Base-by-base conservation (phyloP, 2,329 filamentous ascomycete species). In the Chrysoporthe cubensis region DNA sequence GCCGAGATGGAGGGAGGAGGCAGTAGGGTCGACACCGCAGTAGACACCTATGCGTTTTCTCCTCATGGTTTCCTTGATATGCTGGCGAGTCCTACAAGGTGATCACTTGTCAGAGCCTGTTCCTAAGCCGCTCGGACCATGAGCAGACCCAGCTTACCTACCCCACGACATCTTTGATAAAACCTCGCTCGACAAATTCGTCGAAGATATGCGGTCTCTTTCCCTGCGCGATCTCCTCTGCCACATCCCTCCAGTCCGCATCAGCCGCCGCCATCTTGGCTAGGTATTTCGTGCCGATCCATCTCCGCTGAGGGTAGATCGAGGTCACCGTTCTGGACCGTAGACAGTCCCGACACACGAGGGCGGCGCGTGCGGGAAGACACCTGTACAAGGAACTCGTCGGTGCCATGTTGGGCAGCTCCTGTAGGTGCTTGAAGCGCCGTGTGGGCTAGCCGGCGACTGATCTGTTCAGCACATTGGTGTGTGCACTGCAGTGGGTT, bases 1-100 rank as follows among this genome's bases (percentile, higher is more conserved):
- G 67, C 93, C 93, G 59, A 96, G 83, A 74, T 96, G 93, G 68
- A 96, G 81, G 2, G 92, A 96, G 66, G 87, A 83, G 16, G 91
- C 92, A 0, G 93, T 96, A 5, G 93, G 92, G 75, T 96, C 93
- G 74, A 96, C 87, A 72, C 93, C 93, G 64, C 92, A 90, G 74
- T 96, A 96, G 68, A 87, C 89, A 70, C 90, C 90, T 72, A 93
- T 87, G 70, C 90, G 84, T 75, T 89, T 90, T 37, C 81, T 77
- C 5, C 84, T 85, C 80, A 96, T 85, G 32, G 92, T 81, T 71
- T 85, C 83, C 64, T 88, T 85, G 73, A 95, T 84, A 57, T 82
- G 81, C 1, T 81, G 73, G 54, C 58, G 58, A 43, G 59, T 70
- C 34, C 66, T 68, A 54, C 57, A 52, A 3, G 42, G 32, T 16